Base-by-base conservation (phyloP, 2,329 filamentous ascomycete species). In the Fusarium metavorans region DNA sequence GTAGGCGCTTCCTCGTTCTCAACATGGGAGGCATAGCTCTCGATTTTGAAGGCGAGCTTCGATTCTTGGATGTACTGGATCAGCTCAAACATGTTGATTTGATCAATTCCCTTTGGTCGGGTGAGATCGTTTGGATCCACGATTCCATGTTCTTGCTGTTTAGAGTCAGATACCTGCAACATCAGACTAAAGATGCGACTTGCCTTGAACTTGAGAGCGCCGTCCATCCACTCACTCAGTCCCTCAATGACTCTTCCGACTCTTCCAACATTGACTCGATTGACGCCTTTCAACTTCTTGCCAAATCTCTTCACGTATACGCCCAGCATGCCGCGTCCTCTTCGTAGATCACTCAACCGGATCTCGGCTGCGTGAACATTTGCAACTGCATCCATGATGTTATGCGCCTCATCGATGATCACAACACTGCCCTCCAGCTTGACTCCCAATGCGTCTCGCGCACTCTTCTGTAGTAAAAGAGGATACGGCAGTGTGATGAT, bases 371-470 rank as follows among this genome's bases (percentile, higher is more conserved):
- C 95, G 81, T 98, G 92, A 37, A 98, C 97, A 54, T 92, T 93
- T 18, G 94, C 90, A 54, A 99, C 94, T 0, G 96, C 95, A 81
- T 98, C 95, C 93, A 98, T 98, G 62, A 99, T 90, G 80, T 99
- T 99, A 81, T 99, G 97, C 0, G 97, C 97, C 85, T 99, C 97
- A 76, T 99, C 97, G 57, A 99, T 94, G 30, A 99, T 93, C n/a
- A 99, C 92, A 0, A 99, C 88, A 79, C 97, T 97, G 6, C 92
- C 91, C 77, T 97, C 95, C 10, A 99, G 84, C 27, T 93, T 96
- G 50, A 99, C 91, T 0, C 93, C 93, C 0, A 99, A 87, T 0
- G 97, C 95, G 70, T 98, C 95, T 58, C 97, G 88, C 0, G 97
- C 95, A 5, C 92, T 94, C 77, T 92, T 94, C 79, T 98, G 97